phyloP scores from a whole-genome alignment of 108 stramenopile species.

The Cyclotella choctawhatcheeana region DNA sequence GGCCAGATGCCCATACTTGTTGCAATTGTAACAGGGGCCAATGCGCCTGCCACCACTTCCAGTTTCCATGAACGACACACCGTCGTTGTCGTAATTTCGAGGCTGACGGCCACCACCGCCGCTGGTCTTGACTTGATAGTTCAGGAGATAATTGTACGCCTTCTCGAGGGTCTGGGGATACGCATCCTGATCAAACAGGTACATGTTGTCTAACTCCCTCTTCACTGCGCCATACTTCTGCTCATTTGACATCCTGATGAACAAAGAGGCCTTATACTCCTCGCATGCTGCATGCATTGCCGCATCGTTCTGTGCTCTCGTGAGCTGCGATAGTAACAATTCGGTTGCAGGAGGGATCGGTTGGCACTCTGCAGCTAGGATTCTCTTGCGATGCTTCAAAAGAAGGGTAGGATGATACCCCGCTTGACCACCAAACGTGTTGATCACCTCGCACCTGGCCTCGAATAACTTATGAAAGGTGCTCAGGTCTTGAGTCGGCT shows the following conservation, averaged over 20 bases:
- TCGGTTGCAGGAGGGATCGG: conserved; percentile 2
- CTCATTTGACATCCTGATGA: not conserved
- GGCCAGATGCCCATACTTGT: not conserved
- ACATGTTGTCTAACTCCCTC: not conserved
- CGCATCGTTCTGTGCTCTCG: not conserved
- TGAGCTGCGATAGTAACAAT: not conserved
- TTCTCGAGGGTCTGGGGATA: not conserved
- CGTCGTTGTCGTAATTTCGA: not conserved
- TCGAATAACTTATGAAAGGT: conserved; percentile 5
- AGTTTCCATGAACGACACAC: not conserved
- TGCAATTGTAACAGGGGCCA: not conserved
- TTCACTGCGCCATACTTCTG: not conserved
- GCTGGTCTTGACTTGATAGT: not conserved
- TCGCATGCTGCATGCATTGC: not conserved
- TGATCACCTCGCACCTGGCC: not conserved
- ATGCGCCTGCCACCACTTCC: not conserved
- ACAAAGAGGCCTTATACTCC: not conserved
- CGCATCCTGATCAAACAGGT: not conserved
- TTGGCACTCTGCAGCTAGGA: not conserved
- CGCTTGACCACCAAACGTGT: not conserved
- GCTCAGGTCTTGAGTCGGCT: not conserved
- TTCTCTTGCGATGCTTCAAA: not conserved
- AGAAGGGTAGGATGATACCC: not conserved
- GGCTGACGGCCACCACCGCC: not conserved
- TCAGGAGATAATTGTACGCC: not conserved